Evolutionary conservation across 805 yeast species (phyloP).

Genomic region (Peterozyma xylosa): DNA sequence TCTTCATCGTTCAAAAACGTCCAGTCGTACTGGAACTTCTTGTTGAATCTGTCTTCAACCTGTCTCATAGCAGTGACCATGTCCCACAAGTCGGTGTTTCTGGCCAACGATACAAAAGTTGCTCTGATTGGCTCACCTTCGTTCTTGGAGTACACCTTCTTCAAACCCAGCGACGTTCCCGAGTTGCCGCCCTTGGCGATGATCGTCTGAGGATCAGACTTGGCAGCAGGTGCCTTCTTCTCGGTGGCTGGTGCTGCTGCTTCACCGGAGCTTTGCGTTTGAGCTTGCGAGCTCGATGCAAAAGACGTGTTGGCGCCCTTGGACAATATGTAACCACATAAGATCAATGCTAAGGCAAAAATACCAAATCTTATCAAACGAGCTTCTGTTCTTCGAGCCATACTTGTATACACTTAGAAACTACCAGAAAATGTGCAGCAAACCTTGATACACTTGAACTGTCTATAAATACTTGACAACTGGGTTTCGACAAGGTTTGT

Average conservation of each 20-base stretch:
- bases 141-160: slow-evolving; percentile 5
- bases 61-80: slow-evolving; percentile 61
- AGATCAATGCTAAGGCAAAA: slow-evolving; percentile 35
- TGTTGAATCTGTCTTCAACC: slow-evolving; percentile 86
- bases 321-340: slow-evolving; percentile 40
- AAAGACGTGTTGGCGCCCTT: slow-evolving; percentile 28
- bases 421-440: too few species aligned
- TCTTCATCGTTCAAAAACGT: slow-evolving; percentile 86
- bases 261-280: neutral
- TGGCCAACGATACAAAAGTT: slow-evolving; percentile 72
- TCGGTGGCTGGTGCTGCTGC: neutral
- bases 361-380: slow-evolving; percentile 39
- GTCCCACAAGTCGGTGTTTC: slow-evolving; percentile 64
- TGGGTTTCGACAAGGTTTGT: too few species aligned
- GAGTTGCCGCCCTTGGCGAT: neutral
- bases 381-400: slow-evolving; percentile 38
- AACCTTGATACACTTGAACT: too few species aligned
- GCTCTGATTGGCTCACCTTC: slow-evolving; percentile 48
- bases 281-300: neutral
- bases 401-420: slow-evolving; percentile 5
- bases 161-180: slow-evolving; percentile 2
- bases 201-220: neutral
- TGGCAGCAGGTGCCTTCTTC: neutral
- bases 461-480: too few species aligned
- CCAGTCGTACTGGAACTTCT: slow-evolving; percentile 84